These are phyloP conservation scores for Cyclotella kingstonii DNA, from an alignment of 108 stramenopile genomes.

Conservation along the genomic window DNA sequence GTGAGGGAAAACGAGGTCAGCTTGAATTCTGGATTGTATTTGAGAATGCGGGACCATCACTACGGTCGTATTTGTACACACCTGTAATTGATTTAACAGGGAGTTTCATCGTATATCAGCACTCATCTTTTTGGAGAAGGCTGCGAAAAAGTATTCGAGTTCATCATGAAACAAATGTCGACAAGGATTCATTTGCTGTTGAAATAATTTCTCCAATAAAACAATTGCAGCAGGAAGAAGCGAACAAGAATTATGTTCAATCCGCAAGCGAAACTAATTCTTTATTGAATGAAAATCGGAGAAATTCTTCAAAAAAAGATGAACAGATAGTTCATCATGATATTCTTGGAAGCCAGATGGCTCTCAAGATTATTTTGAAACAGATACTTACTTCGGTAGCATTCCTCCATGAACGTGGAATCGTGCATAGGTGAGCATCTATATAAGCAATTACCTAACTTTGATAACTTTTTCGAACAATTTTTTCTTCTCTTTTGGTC, in stretches of 20 bases:
- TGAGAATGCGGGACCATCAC: constrained; percentile 72
- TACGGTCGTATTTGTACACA: constrained; percentile 73
- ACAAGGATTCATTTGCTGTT: constrained; percentile 2
- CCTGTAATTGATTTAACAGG: constrained; percentile 39
- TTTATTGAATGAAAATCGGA: too few relatives aligned
- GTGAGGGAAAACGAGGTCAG: constrained; percentile 30
- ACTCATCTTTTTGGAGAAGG: constrained; percentile 67
- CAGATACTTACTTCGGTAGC: constrained; percentile 66
- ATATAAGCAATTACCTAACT: neutral
- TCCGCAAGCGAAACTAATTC: too few relatives aligned
- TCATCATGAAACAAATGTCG: neutral
- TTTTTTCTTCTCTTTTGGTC: neutral
- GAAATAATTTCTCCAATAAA: constrained; percentile 10
- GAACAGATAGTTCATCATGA: neutral
- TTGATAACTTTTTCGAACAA: neutral
- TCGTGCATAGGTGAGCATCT: constrained; percentile 49
- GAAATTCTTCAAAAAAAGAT: too few relatives aligned
- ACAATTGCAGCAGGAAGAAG: too few relatives aligned
- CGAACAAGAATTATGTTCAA: too few relatives aligned
- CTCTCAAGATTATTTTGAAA: constrained; percentile 52
- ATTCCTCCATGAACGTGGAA: constrained; percentile 61
- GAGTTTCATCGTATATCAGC: constrained; percentile 71
- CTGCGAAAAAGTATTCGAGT: constrained; percentile 46
- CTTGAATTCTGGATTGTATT: constrained; percentile 85
- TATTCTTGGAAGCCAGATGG: constrained; percentile 21